Percentiles rank a stretch among this genome's conserved stretches.
Conservation (phyloP, 2,329 filamentous ascomycete genomes). For the Fusarium sp. region DNA sequence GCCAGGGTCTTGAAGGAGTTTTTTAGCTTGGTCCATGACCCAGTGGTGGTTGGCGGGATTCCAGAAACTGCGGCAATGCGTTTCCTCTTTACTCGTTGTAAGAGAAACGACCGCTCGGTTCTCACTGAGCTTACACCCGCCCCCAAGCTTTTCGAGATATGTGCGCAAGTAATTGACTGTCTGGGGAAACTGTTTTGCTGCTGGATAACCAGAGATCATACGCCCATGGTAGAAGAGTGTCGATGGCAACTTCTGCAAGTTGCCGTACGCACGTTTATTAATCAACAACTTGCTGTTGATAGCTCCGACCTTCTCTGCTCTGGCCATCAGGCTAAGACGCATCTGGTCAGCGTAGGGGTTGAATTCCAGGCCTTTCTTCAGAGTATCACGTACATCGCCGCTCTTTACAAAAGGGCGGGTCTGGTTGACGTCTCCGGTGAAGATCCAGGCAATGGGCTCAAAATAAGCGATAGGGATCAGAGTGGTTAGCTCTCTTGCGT, state of each 20-base stretch:
- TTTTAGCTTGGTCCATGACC: slow-evolving; percentile 49
- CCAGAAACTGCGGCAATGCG: slow-evolving; percentile 52
- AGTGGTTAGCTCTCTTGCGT: slow-evolving; percentile 58
- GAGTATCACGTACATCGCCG: slow-evolving; percentile 25
- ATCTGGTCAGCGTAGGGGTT: slow-evolving; percentile 51
- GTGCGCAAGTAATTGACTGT: slow-evolving; percentile 45
- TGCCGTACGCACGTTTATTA: slow-evolving; percentile 53
- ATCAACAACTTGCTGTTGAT: slow-evolving; percentile 50
- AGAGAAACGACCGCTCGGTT: slow-evolving; percentile 54
- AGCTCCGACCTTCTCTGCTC: slow-evolving; percentile 49
- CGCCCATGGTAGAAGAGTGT: slow-evolving; percentile 54
- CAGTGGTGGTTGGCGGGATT: slow-evolving; percentile 54
- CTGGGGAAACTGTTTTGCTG: slow-evolving; percentile 41
- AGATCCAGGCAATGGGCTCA: slow-evolving; percentile 56
- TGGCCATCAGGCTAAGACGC: slow-evolving; percentile 53
- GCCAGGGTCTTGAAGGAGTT: slow-evolving; percentile 46
- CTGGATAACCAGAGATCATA: slow-evolving; percentile 51
- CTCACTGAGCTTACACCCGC: slow-evolving; percentile 38
- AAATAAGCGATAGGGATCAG: slow-evolving; percentile 59
- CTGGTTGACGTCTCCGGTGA: slow-evolving; percentile 59
- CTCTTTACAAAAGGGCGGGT: slow-evolving; percentile 56
- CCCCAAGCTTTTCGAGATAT: slow-evolving; percentile 46
- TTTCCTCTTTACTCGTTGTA: slow-evolving; percentile 42
- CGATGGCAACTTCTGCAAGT: slow-evolving; percentile 56
- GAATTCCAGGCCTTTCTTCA: slow-evolving; percentile 36